phyloP scores from a whole-genome alignment of 164 flowering plant genomes.

The Chloranthus sessilifolius region DNA sequence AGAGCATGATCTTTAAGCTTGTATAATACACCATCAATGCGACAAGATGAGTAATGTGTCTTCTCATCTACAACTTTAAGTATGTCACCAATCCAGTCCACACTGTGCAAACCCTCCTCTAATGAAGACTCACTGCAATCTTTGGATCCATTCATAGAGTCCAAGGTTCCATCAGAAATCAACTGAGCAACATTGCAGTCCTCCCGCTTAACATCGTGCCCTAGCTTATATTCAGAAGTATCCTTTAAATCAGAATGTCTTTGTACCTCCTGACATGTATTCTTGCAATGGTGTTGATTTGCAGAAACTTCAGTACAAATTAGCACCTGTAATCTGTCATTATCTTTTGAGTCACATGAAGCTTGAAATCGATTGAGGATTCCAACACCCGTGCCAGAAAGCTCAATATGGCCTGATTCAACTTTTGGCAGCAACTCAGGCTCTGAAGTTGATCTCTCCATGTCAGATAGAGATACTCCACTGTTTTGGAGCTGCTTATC shows the following conservation, averaged over 20 bases:
- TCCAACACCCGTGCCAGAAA: conserved; percentile 12
- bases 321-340: conserved; percentile 11
- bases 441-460: conserved; percentile 18
- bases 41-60: conserved; percentile 53
- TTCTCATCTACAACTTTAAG: conserved; percentile 47
- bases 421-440: conserved; percentile 14
- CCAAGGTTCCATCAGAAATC: conserved; percentile 22
- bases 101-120: conserved; percentile 29
- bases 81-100: conserved; percentile 65
- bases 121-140: conserved; percentile 24
- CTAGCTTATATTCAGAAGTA: conserved; percentile 17
- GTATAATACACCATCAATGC: conserved; percentile 53
- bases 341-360: conserved; percentile 12
- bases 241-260: conserved; percentile 12
- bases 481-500: conserved; percentile 12
- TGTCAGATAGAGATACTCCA: conserved; percentile 19
- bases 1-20: conserved; percentile 67
- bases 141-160: conserved; percentile 12
- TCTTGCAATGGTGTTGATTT: conserved; percentile 9
- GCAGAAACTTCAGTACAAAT: conserved; percentile 22
- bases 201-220: conserved; percentile 19
- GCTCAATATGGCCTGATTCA: conserved; percentile 7
- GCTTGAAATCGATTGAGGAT: conserved; percentile 18
- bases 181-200: conserved; percentile 23
- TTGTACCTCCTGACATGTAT: neutral